phyloP scores from a whole-genome alignment of 2,329 filamentous ascomycete species.

The Calonectria pteridis region DNA sequence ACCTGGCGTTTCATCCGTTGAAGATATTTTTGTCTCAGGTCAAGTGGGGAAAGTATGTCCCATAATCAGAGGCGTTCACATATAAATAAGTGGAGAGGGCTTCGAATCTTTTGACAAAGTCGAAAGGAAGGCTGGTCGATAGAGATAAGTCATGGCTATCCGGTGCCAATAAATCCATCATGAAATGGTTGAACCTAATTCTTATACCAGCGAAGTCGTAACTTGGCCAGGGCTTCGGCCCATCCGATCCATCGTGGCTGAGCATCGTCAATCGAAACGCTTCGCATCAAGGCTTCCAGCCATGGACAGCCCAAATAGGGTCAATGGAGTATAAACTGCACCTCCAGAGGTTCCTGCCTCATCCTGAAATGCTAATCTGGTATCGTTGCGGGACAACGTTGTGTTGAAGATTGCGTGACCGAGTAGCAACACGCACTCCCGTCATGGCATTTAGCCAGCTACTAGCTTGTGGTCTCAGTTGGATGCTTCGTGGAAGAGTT shows the following conservation, averaged over 20 bases:
- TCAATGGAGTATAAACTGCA: background rate
- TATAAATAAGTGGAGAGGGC: background rate
- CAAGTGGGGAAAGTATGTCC: no score
- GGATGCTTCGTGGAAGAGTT: background rate
- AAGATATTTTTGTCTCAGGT: background rate
- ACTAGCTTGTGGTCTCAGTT: background rate
- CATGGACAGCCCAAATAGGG: no score
- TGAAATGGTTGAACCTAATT: no score
- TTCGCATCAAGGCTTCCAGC: no score
- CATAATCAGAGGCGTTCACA: background rate
- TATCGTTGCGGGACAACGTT: background rate
- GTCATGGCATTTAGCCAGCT: background rate
- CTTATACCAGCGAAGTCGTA: no score
- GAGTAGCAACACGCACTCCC: background rate
- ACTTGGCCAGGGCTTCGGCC: no score
- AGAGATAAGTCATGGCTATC: background rate
- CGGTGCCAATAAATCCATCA: background rate
- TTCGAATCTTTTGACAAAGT: background rate
- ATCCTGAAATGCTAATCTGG: background rate
- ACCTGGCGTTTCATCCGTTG: background rate
- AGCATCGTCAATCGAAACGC: no score
- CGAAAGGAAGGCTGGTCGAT: background rate
- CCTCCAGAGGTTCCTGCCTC: background rate
- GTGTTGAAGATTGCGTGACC: background rate
- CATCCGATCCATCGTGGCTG: no score